Conservation (phyloP, 768 basidiomycete species). For the Psilocybe tampanensis region DNA sequence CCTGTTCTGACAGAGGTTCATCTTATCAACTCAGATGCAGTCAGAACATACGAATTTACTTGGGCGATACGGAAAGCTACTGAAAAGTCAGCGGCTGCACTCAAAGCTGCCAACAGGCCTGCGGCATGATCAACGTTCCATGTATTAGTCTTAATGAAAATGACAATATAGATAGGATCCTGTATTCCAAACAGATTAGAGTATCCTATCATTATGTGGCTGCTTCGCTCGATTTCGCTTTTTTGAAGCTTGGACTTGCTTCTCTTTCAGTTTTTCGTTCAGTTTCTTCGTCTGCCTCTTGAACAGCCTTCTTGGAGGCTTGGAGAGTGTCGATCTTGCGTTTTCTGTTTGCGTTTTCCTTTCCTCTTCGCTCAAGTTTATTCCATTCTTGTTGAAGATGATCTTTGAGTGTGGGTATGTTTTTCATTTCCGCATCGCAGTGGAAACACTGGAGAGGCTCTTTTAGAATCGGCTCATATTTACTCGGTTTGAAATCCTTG, state of each 20-base stretch:
- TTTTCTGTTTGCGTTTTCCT: constrained; percentile 41
- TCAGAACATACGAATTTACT: constrained; percentile 86
- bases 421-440: constrained; percentile 64
- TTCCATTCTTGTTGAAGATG: constrained; percentile 82
- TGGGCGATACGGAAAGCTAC: constrained; percentile 90
- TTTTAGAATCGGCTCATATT: constrained; percentile 71
- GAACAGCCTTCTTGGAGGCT: neutral
- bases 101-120: constrained; percentile 36
- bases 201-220: neutral
- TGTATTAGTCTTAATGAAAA: neutral
- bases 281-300: neutral
- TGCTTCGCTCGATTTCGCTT: constrained; percentile 9
- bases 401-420: constrained; percentile 72
- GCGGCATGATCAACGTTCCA: neutral
- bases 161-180: neutral
- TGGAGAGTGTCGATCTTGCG: constrained; percentile 33
- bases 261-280: neutral
- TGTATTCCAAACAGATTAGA: neutral
- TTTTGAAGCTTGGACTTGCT: constrained; percentile 6
- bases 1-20: neutral
- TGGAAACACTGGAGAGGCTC: constrained; percentile 68
- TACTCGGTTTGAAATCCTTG: constrained; percentile 47
- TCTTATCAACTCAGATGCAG: constrained; percentile 69
- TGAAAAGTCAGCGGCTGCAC: constrained; percentile 57
- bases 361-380: constrained; percentile 42